Evolutionary conservation across 2,329 filamentous ascomycete species (phyloP).

Genomic region (Fusarium staphyleae): DNA sequence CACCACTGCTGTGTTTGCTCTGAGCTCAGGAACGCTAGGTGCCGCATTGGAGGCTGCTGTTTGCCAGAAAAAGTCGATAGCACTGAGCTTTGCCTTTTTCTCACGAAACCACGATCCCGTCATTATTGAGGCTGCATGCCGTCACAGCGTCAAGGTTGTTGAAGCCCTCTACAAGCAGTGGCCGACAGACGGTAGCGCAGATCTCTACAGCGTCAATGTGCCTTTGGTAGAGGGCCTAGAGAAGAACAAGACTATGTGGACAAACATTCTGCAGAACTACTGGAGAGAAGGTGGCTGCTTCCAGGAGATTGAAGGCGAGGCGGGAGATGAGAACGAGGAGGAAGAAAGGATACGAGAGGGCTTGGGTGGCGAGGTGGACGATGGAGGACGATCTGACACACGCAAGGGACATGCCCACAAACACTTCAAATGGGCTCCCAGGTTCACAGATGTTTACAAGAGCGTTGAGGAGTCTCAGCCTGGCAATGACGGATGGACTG

Average conservation of each 20-base stretch:
- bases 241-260: constrained; percentile 77
- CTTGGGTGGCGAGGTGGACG: constrained; percentile 58
- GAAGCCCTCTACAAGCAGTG: constrained; percentile 81
- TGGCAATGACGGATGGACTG: constrained; percentile 92
- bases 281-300: constrained; percentile 90
- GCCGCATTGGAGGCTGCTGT: constrained; percentile 79
- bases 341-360: constrained; percentile 77
- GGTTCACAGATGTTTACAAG: constrained; percentile 84
- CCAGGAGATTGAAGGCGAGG: constrained; percentile 74
- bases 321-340: constrained; percentile 70
- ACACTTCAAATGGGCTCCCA: constrained; percentile 94
- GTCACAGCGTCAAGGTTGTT: constrained; percentile 77
- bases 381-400: constrained; percentile 38
- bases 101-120: constrained; percentile 81
- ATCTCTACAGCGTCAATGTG: constrained; percentile 92
- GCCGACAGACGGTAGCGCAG: constrained; percentile 69
- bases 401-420: constrained; percentile 70
- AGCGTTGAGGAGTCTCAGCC: constrained; percentile 81
- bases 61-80: constrained; percentile 75
- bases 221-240: constrained; percentile 81
- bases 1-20: constrained; percentile 78
- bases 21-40: constrained; percentile 80
- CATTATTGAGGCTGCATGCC: constrained; percentile 79
- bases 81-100: constrained; percentile 91
- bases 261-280: constrained; percentile 86